Evolutionary conservation across 306 rosid species (phyloP).

Genomic region (Datisca glomerata): DNA sequence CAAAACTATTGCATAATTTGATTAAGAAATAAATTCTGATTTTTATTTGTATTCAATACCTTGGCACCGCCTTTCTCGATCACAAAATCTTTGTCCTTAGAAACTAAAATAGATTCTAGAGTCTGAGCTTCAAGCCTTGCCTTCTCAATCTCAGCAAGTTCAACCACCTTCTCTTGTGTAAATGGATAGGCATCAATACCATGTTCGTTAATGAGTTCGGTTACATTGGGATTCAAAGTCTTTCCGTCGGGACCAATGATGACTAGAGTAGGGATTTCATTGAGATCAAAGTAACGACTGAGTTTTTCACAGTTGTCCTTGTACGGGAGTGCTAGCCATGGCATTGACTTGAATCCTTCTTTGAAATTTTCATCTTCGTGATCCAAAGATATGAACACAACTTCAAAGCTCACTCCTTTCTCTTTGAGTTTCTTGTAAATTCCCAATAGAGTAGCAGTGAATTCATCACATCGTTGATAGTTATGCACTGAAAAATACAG

Average conservation of each 20-base stretch:
- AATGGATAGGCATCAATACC: conserved; percentile 37
- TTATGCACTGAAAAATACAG: conserved; percentile 22
- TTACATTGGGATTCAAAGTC: conserved; percentile 26
- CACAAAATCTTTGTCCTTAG: conserved; percentile 25
- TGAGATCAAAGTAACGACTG: conserved; percentile 28
- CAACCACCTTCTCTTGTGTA: conserved; percentile 24
- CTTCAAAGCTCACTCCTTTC: conserved; percentile 41
- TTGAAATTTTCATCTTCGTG: conserved; percentile 21
- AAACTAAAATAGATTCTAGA: conserved; percentile 33
- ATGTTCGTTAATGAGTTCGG: conserved; percentile 27
- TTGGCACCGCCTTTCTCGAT: conserved; percentile 23
- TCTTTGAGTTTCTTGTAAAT: conserved; percentile 23
- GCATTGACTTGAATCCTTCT: conserved; percentile 15
- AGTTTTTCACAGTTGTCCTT: conserved; percentile 26
- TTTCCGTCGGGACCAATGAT: conserved; percentile 39
- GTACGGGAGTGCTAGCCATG: conserved; percentile 42
- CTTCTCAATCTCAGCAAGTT: conserved; percentile 34
- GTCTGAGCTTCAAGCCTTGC: conserved; percentile 32
- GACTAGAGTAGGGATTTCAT: conserved; percentile 21
- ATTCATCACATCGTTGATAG: conserved; percentile 14
- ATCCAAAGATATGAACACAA: conserved; percentile 34
- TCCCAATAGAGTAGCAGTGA: conserved; percentile 25
- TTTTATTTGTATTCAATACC: too few relatives aligned
- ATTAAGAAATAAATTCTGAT: too few relatives aligned
- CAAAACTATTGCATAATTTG: too few relatives aligned